These are phyloP conservation scores for Holtermanniella nyarrowii DNA, from an alignment of 768 basidiomycete genomes.

Conservation along the genomic window DNA sequence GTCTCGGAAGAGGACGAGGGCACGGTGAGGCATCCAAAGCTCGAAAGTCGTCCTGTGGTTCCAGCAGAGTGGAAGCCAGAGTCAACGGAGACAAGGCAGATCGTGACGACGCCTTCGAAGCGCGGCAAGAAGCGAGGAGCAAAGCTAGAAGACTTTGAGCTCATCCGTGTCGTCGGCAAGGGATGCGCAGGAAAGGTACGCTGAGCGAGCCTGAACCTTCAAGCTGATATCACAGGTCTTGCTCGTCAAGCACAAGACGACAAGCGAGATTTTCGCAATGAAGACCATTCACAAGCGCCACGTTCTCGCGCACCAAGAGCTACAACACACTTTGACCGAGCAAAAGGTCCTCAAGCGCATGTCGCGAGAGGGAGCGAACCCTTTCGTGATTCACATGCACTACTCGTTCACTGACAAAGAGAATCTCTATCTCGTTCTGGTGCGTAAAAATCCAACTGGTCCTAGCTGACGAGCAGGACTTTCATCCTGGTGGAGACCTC, in stretches of 20 bases:
- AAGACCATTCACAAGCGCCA: conserved; percentile 98
- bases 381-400: conserved; percentile 91
- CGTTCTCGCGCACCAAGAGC: conserved; percentile 90
- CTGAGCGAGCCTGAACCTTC: not conserved
- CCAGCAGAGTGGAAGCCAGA: not conserved
- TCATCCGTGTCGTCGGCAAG: conserved; percentile 91
- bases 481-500: conserved; percentile 90
- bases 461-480: conserved; percentile 50
- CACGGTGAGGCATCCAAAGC: not conserved
- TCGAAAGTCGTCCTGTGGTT: not conserved
- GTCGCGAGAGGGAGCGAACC: conserved; percentile 68
- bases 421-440: conserved; percentile 93
- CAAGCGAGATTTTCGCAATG: conserved; percentile 69
- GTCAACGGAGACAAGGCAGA: not conserved
- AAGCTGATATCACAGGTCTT: conserved; percentile 43
- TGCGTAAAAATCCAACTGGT: conserved; percentile 25
- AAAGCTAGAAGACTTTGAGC: conserved; percentile 78
- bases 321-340: conserved; percentile 92
- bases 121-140: not conserved
- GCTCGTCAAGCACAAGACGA: conserved; percentile 69
- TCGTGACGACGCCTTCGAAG: not conserved
- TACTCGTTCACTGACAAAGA: conserved; percentile 98
- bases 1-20: not conserved
- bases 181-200: conserved; percentile 92
- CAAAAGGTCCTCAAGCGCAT: conserved; percentile 89